phyloP scores from a whole-genome alignment of 2,329 filamentous ascomycete genomes.

The Cordyceps cicadae region DNA sequence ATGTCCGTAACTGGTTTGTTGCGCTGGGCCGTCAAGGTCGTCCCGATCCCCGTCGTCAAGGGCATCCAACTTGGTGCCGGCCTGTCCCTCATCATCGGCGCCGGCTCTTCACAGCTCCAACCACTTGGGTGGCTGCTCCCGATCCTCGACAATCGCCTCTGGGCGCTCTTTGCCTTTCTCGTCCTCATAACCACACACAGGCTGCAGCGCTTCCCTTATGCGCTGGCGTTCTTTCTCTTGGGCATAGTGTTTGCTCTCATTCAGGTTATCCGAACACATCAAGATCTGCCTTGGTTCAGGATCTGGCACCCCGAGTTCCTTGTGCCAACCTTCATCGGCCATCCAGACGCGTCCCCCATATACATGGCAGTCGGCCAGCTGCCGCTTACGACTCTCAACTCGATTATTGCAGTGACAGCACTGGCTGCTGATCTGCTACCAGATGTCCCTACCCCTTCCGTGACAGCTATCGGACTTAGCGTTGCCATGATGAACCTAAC shows the following conservation, averaged over 20 bases:
- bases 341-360: slow-evolving; percentile 26
- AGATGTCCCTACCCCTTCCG: slow-evolving; percentile 54
- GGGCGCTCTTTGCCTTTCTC: slow-evolving; percentile 66
- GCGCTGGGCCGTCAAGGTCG: slow-evolving; percentile 59
- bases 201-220: slow-evolving; percentile 65
- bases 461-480: slow-evolving; percentile 71
- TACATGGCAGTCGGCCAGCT: slow-evolving; percentile 74
- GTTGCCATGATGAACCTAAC: slow-evolving; percentile 77
- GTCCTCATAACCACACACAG: slow-evolving; percentile 61
- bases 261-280: slow-evolving; percentile 24
- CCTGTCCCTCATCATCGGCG: slow-evolving; percentile 70
- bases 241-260: slow-evolving; percentile 58
- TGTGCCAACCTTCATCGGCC: slow-evolving; percentile 25
- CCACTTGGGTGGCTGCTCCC: slow-evolving; percentile 61
- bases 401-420: slow-evolving; percentile 77
- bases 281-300: slow-evolving; percentile 41
- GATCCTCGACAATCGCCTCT: slow-evolving; percentile 68
- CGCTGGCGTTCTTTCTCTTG: slow-evolving; percentile 60
- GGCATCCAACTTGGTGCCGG: slow-evolving; percentile 93
- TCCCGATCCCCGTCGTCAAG: slow-evolving; percentile 83
- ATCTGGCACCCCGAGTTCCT: slow-evolving; percentile 52
- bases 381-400: slow-evolving; percentile 87
- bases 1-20: slow-evolving; percentile 76
- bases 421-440: slow-evolving; percentile 73
- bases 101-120: slow-evolving; percentile 59